Conservation (phyloP, 129 eudicot species). For the Mikania micrantha region DNA sequence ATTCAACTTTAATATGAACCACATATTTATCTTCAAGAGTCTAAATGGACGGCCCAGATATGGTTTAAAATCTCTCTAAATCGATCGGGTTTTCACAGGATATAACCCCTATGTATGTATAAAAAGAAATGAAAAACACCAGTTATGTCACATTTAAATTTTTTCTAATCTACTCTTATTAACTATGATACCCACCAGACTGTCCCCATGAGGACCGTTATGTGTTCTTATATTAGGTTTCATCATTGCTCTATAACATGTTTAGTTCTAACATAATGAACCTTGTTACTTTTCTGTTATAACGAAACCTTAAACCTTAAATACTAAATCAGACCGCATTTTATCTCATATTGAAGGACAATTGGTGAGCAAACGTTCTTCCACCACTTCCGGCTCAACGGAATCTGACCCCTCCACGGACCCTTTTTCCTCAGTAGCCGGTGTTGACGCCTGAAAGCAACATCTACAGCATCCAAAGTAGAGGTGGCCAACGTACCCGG, state of each 20-base stretch:
- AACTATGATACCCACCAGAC: too few relatives aligned
- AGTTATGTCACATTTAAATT: too few relatives aligned
- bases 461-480: slow-evolving; percentile 53
- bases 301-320: not conserved
- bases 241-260: not conserved
- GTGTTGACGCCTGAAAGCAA: slow-evolving; percentile 75
- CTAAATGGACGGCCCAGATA: too few relatives aligned
- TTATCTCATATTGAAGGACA: slow-evolving; percentile 31
- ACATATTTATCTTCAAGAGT: too few relatives aligned
- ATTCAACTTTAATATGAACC: too few relatives aligned
- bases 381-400: slow-evolving; percentile 97
- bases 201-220: too few relatives aligned
- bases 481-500: too few relatives aligned
- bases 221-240: not conserved
- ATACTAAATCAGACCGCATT: not conserved
- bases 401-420: slow-evolving; percentile 90
- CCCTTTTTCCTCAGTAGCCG: slow-evolving; percentile 94
- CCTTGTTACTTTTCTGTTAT: not conserved
- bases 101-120: too few relatives aligned
- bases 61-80: too few relatives aligned
- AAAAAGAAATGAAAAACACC: too few relatives aligned
- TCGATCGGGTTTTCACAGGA: too few relatives aligned
- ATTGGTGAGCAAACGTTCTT: slow-evolving; percentile 49
- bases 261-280: not conserved
- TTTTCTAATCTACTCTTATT: too few relatives aligned